Base-by-base conservation (phyloP, 192 early-diverging fungal genomes). In the Spizellomyces punctatus region DNA sequence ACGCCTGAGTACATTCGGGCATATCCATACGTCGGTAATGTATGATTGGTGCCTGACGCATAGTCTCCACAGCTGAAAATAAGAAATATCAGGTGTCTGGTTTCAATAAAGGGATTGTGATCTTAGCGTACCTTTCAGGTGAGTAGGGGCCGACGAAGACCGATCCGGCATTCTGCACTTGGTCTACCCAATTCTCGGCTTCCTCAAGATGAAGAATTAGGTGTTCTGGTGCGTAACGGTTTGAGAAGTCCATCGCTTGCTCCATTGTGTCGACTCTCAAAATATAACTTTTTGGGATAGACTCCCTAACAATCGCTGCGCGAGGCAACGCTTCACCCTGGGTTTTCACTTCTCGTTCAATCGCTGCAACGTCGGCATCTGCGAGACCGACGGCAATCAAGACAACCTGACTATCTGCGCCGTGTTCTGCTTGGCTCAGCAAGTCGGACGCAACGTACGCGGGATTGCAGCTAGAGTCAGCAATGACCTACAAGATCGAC, bases 1-100 rank as follows among this genome's bases (percentile, higher is more conserved):
- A 98, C 96, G 41, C 98, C 98, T 68, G 95, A 96, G 83, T 99
- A 98, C 94, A 98, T 98, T 64, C 90, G 83, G 19, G 98, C 92
- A 79, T 95, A 99, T 42, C 98, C 98, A 75, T 99, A 99, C 2
- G 96, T 98, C 16, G 98, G 98, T 67, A 99, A 82, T 5, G 98
- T 99, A 83, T 99, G 98, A 87, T 98, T 99, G 16, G 98, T 99
- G 57, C 98, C 98, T 0, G 95, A 97, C 5, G 98, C 98, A 81
- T 99, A 99, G 78, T 99, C 98, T 63, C 98, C 98, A 72, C 96
- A 96, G 69, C 93, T 92, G 48, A 56, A 47, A 57, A 72, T 12
- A 36, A 21, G 58, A 63, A 58, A 59, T n/a, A 6, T 62, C 46
- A 44, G 57, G n/a, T 16, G 10, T 42, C 41, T 27, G 47, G 8